These are phyloP conservation scores for Colletotrichum echinochloae DNA, from an alignment of 2,329 filamentous ascomycete genomes.

Conservation along the genomic window DNA sequence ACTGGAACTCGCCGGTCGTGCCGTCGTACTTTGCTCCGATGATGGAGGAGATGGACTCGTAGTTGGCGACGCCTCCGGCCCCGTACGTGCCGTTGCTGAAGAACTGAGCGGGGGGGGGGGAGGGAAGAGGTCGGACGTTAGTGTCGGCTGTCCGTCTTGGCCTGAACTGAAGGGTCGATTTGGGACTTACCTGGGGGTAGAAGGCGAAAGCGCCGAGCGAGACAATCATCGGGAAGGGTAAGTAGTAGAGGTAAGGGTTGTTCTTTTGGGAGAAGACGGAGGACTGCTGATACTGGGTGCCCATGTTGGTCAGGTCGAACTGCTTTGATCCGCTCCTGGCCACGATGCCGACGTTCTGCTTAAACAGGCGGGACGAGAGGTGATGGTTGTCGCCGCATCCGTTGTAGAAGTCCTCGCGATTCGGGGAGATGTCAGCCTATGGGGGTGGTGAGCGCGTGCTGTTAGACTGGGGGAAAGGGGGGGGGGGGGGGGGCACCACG, in stretches of 20 bases:
- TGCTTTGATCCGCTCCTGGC: conserved; percentile 25
- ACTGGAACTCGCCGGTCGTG: conserved; percentile 29
- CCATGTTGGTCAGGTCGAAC: conserved; percentile 34
- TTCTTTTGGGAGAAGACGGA: conserved; percentile 32
- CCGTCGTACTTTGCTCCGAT: conserved; percentile 31
- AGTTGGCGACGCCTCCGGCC: conserved; percentile 30
- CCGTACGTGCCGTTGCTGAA: conserved; percentile 28
- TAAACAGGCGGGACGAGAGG: conserved; percentile 31
- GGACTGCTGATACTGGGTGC: conserved; percentile 27
- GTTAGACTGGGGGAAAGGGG: too few species aligned
- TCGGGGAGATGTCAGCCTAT: conserved; percentile 30
- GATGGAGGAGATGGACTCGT: conserved; percentile 34
- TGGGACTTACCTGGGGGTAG: conserved; percentile 22
- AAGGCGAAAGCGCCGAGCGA: conserved; percentile 28
- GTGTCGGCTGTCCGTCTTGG: neutral
- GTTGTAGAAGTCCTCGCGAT: conserved; percentile 35
- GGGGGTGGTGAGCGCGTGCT: rapidly evolving
- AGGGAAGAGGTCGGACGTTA: neutral
- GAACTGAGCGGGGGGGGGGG: neutral
- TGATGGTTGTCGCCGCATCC: conserved; percentile 35
- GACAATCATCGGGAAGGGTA: conserved; percentile 31
- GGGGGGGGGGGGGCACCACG: too few species aligned
- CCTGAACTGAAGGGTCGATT: too few species aligned
- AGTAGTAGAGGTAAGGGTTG: conserved; percentile 36
- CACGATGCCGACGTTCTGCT: conserved; percentile 34